Evolutionary conservation across 148 eudicot species (phyloP), one percentile per base, ranked within the genome.

Genomic region (Vaccinium vitisidaea): DNA sequence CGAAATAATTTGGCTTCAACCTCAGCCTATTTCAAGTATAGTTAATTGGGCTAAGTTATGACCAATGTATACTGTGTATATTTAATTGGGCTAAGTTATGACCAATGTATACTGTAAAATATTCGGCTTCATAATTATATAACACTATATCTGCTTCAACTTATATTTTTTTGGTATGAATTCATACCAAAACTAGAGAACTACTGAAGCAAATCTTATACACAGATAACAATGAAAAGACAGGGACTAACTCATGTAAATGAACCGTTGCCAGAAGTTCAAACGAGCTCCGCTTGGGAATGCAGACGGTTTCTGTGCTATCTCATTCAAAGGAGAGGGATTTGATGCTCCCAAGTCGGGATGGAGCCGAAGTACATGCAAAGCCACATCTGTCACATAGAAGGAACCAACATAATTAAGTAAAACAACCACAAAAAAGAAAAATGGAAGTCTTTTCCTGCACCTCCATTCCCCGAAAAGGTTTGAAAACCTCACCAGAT

Each of bases 261-360:
- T 59, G 23, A 82, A 63, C 14, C 63, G 84, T 70, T 82, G 65
- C 82, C 77, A 86, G n/a, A 76, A 48, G 32, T 82, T 82, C 6
- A 77, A 54, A 14, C 6, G 27, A 76, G 43, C 53, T 36, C 84
- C 79, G 2, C 87, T 81, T 1, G 27, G 74, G 55, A 81, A 86
- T 65, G 84, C 80, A 30, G 75, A 86, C 21, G 84, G 77, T 71
- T 77, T 82, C 53, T 59, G 67, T 21, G 87, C 87, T 25, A 86
- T 32, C 6, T 49, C 13, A 39, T 14, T 21, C 71, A 86, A 65
- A 23, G 82, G 84, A 53, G 84, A 25, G 39, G 73, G 73, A 12
- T 83, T 14, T 39, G 56, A 65, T 8, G 50, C 43, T 2, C 84
- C 84, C 82, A 86, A 82, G 48, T 55, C 39, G 3, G 87, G 87